A percentile compares a stretch with the other conserved stretches of the same genome.
These are phyloP conservation scores for Amanita subjunquillea DNA, from an alignment of 768 basidiomycete genomes.

Conservation along the genomic window DNA sequence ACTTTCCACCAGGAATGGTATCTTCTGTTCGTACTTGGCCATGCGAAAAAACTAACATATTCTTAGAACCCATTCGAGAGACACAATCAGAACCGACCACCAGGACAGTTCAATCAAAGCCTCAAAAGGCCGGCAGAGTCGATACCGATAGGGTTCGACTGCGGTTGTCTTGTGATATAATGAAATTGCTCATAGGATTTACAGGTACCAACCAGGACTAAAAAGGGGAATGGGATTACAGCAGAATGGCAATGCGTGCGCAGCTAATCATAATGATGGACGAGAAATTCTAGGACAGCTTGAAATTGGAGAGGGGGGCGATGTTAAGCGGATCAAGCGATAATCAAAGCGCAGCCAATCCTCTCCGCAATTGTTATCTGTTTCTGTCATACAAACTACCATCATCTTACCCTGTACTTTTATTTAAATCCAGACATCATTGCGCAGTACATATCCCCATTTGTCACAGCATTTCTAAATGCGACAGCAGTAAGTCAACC, in stretches of 20 bases:
- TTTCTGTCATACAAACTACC: accelerated
- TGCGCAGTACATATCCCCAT: neutral
- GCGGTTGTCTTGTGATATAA: neutral
- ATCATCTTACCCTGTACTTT: neutral
- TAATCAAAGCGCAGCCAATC: conserved; percentile 12
- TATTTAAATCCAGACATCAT: neutral
- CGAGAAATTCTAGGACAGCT: conserved; percentile 24
- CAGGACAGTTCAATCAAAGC: conserved; percentile 9
- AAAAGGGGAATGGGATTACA: conserved; percentile 26
- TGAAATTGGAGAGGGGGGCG: conserved; percentile 28
- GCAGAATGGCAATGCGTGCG: conserved; percentile 15
- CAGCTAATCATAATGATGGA: conserved; percentile 11
- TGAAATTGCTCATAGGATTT: conserved; percentile 1
- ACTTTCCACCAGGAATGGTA: conserved; percentile 38
- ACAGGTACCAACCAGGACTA: conserved; percentile 11
- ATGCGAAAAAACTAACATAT: neutral
- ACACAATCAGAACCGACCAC: conserved; percentile 7
- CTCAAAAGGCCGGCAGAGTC: conserved; percentile 25
- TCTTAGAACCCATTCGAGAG: conserved; percentile 10
- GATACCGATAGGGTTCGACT: conserved; percentile 10
- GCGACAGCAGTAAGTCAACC: neutral
- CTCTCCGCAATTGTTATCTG: neutral
- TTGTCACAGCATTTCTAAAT: neutral
- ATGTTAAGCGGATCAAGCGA: conserved; percentile 34
- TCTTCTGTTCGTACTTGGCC: neutral